These are phyloP conservation scores for Penicillium oxalicum DNA, from an alignment of 2,329 filamentous ascomycete genomes.

Conservation along the genomic window DNA sequence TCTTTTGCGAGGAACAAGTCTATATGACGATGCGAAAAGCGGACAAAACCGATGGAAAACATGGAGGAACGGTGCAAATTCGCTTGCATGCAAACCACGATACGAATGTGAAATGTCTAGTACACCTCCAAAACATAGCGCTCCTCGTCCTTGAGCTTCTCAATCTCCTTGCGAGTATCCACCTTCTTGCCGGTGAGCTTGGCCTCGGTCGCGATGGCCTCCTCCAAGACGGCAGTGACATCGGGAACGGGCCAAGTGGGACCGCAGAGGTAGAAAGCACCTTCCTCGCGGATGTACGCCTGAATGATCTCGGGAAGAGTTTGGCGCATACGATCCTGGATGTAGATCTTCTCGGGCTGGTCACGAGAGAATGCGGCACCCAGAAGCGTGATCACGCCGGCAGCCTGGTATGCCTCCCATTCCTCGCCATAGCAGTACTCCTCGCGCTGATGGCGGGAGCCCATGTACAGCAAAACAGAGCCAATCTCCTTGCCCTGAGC, in stretches of 20 bases:
- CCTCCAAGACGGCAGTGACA: conserved; percentile 87
- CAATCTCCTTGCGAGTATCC: conserved; percentile 84
- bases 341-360: conserved; percentile 98
- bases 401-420: conserved; percentile 96
- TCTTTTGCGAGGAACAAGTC: not conserved
- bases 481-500: conserved; percentile 95
- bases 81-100: conserved; percentile 4
- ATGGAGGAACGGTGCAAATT: conserved; percentile 12
- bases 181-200: conserved; percentile 67
- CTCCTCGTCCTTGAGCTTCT: conserved; percentile 89
- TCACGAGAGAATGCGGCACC: conserved; percentile 94
- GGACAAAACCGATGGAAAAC: no score
- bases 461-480: conserved; percentile 89
- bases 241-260: conserved; percentile 98
- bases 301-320: conserved; percentile 73
- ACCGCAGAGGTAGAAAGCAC: conserved; percentile 93
- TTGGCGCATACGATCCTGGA: conserved; percentile 96
- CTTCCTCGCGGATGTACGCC: conserved; percentile 80
- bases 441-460: conserved; percentile 92
- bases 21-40: not conserved
- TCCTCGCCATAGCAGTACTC: conserved; percentile 99
- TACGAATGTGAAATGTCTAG: conserved; percentile 42
- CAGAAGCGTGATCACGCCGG: conserved; percentile 88
- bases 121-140: conserved; percentile 97
- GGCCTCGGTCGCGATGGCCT: conserved; percentile 76